Evolutionary conservation across 1,284 basidiomycete genomes (phyloP), one percentile per base, ranked within the genome.

Genomic region (Gastroboletus turbinatus): DNA sequence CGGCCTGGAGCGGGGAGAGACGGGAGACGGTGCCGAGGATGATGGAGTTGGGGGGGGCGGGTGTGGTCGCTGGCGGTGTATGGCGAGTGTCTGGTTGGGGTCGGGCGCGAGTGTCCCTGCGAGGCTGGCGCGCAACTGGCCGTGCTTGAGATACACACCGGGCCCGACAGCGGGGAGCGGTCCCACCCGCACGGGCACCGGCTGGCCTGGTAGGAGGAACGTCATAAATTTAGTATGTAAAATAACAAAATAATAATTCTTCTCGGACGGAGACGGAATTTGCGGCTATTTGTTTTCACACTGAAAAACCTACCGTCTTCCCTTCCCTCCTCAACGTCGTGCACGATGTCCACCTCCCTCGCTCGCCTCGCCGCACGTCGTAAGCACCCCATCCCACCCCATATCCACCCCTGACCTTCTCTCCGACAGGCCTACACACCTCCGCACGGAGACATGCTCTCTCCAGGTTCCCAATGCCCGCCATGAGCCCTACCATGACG

Each of bases 401-500:
- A 17, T 43, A 8, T 4, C 47, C 36, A 3, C 4, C 3, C n/a
- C 36, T 47, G 5, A 59, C 27, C 9, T 46, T 53, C 39, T 44
- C 55, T 57, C 47, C 47, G 51, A 47, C 70, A 96, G 94, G 87
- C 67, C 77, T 97, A 58, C 92, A 94, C 78, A 81, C 83, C 64
- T 94, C 95, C 48, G 82, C 88, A 57, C 82, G 85, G 60, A 78
- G 87, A 64, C 78, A 83, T 76, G 95, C 90, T 46, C 84, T 98
- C 62, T 81, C 87, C 64, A 93, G 89, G 75, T 97, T 99, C 80
- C 81, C 88, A 64, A 98, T 99, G 96, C 96, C 96, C 57, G 96
- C 95, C 67, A 99, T 99, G 97, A 97, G 94, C 63, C 96, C 96
- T 49, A 99, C 96, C 60, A 99, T 99, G 96, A 96, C 94, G 13